Conservation (phyloP, 306 rosid species). For the Canavalia gladiata region DNA sequence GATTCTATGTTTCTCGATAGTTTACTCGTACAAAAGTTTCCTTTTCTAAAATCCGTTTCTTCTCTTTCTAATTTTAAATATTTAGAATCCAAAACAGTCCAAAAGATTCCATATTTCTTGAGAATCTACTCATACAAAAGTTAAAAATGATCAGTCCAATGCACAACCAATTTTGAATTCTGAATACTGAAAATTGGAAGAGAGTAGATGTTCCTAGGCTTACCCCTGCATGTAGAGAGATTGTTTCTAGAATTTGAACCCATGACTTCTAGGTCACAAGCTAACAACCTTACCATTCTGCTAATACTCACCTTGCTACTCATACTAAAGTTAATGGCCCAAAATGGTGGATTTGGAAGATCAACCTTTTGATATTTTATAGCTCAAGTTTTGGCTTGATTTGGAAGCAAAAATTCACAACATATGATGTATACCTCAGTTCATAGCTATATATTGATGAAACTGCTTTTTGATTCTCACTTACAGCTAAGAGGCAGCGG, state of each 20-base stretch:
- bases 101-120: neutral
- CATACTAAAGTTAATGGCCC: neutral
- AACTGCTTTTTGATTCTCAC: slow-evolving; percentile 32
- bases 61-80: neutral
- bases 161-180: too few relatives aligned
- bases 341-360: slow-evolving; percentile 9
- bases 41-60: neutral
- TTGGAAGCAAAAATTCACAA: neutral
- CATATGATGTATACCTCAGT: neutral
- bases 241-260: neutral
- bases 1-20: too few relatives aligned
- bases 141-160: neutral
- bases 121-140: neutral
- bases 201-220: neutral
- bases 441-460: slow-evolving; percentile 26
- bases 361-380: neutral
- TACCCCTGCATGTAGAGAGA: neutral
- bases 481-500: slow-evolving; percentile 90
- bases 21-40: neutral
- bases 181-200: too few relatives aligned
- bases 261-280: neutral
- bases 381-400: neutral
- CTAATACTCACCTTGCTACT: neutral
- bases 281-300: neutral
- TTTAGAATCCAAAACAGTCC: slow-evolving; percentile 1